phyloP scores from a whole-genome alignment of 345 rosid genomes.

The Aquilaria malaccensis region DNA sequence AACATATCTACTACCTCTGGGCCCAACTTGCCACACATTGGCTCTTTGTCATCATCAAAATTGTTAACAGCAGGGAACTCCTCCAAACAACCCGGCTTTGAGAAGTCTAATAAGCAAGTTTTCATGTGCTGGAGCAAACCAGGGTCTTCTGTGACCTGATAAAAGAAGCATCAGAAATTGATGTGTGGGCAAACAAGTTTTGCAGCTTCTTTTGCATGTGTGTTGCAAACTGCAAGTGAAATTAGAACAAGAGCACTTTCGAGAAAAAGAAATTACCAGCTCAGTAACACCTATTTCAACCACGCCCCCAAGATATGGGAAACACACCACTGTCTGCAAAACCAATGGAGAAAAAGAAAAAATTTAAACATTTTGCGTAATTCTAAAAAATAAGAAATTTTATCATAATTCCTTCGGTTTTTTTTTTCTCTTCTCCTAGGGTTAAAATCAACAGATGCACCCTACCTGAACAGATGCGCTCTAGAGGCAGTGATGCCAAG shows the following conservation, averaged over 20 bases:
- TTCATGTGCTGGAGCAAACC: constrained; percentile 60
- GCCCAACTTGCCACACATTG: constrained; percentile 20
- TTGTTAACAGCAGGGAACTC: constrained; percentile 25
- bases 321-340: constrained; percentile 77
- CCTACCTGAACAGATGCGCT: constrained; percentile 90
- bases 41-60: constrained; percentile 35
- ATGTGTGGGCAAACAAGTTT: background rate
- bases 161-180: background rate
- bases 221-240: background rate
- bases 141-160: constrained; percentile 58
- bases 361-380: background rate
- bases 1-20: constrained; percentile 20
- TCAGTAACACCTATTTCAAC: constrained; percentile 80
- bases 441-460: too few relatives aligned
- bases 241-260: background rate
- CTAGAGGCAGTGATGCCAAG: constrained; percentile 26
- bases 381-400: too few relatives aligned
- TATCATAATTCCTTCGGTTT: too few relatives aligned
- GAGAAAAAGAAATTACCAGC: constrained; percentile 36
- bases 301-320: constrained; percentile 76
- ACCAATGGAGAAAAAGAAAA: constrained; percentile 5
- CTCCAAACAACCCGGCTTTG: constrained; percentile 47
- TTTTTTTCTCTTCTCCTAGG: too few relatives aligned
- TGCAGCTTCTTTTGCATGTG: background rate
- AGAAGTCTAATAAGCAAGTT: constrained; percentile 54